Base-by-base conservation (phyloP, 371 early-diverging fungal species). In the Parasitella parasitica region DNA sequence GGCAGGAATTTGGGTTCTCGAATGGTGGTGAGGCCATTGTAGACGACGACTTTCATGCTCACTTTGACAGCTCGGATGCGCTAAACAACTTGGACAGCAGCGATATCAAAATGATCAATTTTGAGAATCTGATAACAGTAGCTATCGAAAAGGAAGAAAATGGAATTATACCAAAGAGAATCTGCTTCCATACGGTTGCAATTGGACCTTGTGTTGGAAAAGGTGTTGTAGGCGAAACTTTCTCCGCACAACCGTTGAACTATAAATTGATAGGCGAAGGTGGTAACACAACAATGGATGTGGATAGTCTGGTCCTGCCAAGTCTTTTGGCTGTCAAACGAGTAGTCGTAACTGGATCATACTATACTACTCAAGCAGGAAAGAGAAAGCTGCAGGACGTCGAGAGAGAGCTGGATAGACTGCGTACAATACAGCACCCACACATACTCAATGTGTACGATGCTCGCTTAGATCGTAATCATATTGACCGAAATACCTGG, bases 351-450 rank as follows among this genome's bases (percentile, higher is more conserved):
- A 61, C 70, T 4, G 75, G 75, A 12, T 67, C 80, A 0, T 77
- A 78, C 51, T 82, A 82, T 61, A 64, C 75, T 39, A 77, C 80
- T 6, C 73, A 78, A 20, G 74, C 83, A 18, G 88, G 86, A 12
- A 87, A 85, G 60, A 73, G 77, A 24, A 82, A 80, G 61, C 51
- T 86, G 18, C 86, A 88, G 64, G 85, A 86, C 26, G 71, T 88
- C 4, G 86, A 88, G 53, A 69, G 80, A 52, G 88, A 88, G 50
- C 60, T 88, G 16, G 83, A 84, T n/a, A 72, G 86, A 22, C 55
- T 88, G 4, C 74, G 84, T 41, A 66, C 80, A 4, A 63, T 86
- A 12, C 78, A 83, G 18, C 82, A 86, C 57, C 76, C 81, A 7
- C 75, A 88, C 43, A 76, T 86, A 30, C 62, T 81, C 4, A 71